Conservation (phyloP, 2,329 filamentous ascomycete genomes). For the Exophiala sp. region DNA sequence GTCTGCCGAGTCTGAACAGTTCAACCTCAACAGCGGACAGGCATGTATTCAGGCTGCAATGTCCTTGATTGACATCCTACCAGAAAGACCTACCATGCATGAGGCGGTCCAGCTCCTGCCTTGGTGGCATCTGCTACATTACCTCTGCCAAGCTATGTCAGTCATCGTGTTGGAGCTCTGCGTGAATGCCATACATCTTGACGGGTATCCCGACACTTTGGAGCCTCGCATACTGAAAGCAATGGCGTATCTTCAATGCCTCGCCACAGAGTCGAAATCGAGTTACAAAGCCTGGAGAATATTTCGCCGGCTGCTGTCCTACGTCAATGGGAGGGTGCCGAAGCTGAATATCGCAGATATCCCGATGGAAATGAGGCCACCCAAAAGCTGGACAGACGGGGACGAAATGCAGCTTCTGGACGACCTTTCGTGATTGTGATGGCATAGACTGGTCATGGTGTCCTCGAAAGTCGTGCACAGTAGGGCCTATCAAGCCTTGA, state of each 20-base stretch:
- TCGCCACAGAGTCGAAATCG: not conserved
- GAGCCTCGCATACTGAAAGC: not conserved
- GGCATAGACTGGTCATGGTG: not conserved
- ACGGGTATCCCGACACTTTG: not conserved
- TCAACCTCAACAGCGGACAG: not conserved
- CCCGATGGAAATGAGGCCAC: not conserved
- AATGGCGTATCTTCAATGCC: not conserved
- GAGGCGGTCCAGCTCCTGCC: not conserved
- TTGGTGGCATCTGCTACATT: conserved; percentile 1
- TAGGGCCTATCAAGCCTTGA: too few species aligned
- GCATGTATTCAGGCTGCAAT: not conserved
- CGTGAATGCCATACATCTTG: not conserved
- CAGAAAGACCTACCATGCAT: not conserved
- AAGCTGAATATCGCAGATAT: not conserved
- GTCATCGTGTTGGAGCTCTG: conserved; percentile 1
- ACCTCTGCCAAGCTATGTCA: conserved; percentile 1
- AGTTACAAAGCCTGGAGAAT: not conserved
- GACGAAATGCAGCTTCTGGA: not conserved
- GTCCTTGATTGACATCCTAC: not conserved
- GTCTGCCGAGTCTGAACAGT: not conserved
- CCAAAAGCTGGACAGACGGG: not conserved
- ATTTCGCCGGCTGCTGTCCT: not conserved
- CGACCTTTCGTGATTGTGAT: not conserved
- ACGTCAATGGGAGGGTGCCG: not conserved
- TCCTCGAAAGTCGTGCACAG: too few species aligned